Percentiles rank a stretch among this genome's conserved stretches.
Conservation (phyloP, 192 early-diverging fungal species). For the Coemansia sp. region DNA sequence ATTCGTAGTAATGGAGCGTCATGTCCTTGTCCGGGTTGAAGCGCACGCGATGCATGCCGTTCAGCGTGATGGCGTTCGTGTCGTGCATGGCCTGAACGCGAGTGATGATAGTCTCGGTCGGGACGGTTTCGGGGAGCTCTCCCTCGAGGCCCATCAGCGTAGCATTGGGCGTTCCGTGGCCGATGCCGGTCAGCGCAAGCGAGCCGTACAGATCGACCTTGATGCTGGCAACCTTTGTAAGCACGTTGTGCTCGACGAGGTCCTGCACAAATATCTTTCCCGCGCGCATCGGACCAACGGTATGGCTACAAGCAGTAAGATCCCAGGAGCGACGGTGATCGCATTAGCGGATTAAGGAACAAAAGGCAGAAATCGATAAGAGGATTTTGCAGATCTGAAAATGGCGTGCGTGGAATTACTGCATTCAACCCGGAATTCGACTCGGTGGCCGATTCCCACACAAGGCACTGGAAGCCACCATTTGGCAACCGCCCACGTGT, state of each 20-base stretch:
- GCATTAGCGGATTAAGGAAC: not conserved
- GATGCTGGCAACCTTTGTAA: slow-evolving; percentile 62
- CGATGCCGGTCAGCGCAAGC: slow-evolving; percentile 88
- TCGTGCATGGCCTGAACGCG: slow-evolving; percentile 74
- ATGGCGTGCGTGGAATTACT: slow-evolving; percentile 1
- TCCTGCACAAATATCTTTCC: slow-evolving; percentile 92
- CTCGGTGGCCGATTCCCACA: slow-evolving; percentile 9
- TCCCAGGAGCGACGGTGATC: not conserved
- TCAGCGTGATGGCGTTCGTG: slow-evolving; percentile 67
- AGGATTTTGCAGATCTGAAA: not conserved
- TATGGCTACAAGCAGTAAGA: slow-evolving; percentile 57
- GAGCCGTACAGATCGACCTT: slow-evolving; percentile 89
- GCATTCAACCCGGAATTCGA: not conserved
- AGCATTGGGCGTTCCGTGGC: slow-evolving; percentile 93
- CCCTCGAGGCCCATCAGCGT: slow-evolving; percentile 90
- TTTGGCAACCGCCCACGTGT: not conserved
- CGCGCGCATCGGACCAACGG: slow-evolving; percentile 97
- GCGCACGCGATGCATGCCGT: slow-evolving; percentile 70
- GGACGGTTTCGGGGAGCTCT: slow-evolving; percentile 79
- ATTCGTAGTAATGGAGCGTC: slow-evolving; percentile 83
- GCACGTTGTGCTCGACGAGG: slow-evolving; percentile 63
- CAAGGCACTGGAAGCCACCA: not conserved
- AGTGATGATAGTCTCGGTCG: slow-evolving; percentile 73
- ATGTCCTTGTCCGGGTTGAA: slow-evolving; percentile 84
- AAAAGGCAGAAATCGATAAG: no score